Evolutionary conservation across 176 grass and related monocot species (phyloP), one percentile per base, ranked within the genome.

Genomic region (Aegilops sharonensis): DNA sequence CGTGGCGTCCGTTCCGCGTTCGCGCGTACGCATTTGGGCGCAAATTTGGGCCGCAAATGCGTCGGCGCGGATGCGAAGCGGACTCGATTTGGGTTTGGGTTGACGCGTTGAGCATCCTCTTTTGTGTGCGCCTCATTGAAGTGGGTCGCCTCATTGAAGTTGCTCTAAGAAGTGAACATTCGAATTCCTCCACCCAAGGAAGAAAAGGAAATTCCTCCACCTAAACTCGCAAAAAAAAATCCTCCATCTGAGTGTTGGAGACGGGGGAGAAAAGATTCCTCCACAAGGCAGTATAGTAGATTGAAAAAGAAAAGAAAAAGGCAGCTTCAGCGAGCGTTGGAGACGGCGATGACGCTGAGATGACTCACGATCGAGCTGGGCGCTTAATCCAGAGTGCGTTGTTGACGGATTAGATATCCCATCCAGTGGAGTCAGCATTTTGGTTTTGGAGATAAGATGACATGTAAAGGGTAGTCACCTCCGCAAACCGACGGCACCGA

Each of bases 401-500:
- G 3, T 18, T 2, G 42, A 87, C 34, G 64, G 88, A 74, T 79
- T 80, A 20, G 50, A 78, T 78, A 21, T 13, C 23, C 18, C 34
- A 60, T 3, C 84, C 2, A 10, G 32, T 14, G 79, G 40, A 67
- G 14, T 21, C 75, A 18, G 42, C n/a, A 45, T 5, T 12, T 1
- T 1, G 20, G 17, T 21, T 59, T 59, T 1, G 5, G 43, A 20
- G 89, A 81, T 88, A 85, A 87, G 56, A 27, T 52, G 48, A 21
- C 75, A 59, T 47, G 43, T 13, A 76, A 77, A 66, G 50, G 10
- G 1, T 18, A 62, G 23, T 31, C 13, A 7, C 67, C 5, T 78
- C 74, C 57, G 80, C 80, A 7, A 87, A 84, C 76, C 10, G 81
- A 66, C 60, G 60, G 81, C 76, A 11, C 6, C 17, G 62, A 91